phyloP scores from a whole-genome alignment of 1,139 yeast species.

The Arxiozyma telluris region DNA sequence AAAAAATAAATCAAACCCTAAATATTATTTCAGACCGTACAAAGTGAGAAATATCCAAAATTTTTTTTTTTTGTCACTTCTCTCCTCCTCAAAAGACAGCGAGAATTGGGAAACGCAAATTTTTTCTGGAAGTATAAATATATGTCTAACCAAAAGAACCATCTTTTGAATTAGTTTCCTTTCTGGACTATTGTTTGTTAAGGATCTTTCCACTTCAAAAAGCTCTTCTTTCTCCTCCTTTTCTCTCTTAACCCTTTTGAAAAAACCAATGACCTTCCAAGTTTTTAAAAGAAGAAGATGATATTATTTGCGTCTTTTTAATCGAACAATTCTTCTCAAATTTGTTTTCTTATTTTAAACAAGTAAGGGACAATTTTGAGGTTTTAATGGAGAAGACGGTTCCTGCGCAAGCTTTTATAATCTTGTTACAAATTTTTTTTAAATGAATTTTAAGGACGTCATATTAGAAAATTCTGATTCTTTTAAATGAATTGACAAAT shows the following conservation, averaged over 20 bases:
- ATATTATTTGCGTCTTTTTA: slow-evolving; percentile 27
- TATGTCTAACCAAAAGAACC: too few species aligned
- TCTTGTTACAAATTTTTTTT: slow-evolving; percentile 30
- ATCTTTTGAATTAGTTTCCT: too few species aligned
- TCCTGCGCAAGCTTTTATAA: slow-evolving; percentile 29
- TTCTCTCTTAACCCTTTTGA: slow-evolving; percentile 7
- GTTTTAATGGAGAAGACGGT: slow-evolving; percentile 33
- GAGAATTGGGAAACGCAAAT: too few species aligned
- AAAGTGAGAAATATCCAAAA: too few species aligned
- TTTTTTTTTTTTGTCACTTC: too few species aligned
- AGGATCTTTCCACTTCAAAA: too few species aligned
- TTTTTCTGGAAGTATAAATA: too few species aligned
- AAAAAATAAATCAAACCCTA: too few species aligned
- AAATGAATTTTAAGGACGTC: slow-evolving; percentile 29
- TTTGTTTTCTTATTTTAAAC: background rate
- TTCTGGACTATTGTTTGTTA: too few species aligned
- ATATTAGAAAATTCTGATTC: slow-evolving; percentile 31
- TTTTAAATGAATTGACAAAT: slow-evolving; percentile 10
- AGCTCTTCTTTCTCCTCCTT: background rate
- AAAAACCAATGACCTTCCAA: slow-evolving; percentile 30
- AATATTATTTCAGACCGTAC: too few species aligned
- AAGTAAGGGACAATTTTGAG: slow-evolving; percentile 13
- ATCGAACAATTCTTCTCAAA: slow-evolving; percentile 31
- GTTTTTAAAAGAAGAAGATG: slow-evolving; percentile 32
- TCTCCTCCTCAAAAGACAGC: too few species aligned